These are phyloP conservation scores for Cystoisospora suis DNA, from an alignment of 169 alveolate genomes.

Conservation along the genomic window DNA sequence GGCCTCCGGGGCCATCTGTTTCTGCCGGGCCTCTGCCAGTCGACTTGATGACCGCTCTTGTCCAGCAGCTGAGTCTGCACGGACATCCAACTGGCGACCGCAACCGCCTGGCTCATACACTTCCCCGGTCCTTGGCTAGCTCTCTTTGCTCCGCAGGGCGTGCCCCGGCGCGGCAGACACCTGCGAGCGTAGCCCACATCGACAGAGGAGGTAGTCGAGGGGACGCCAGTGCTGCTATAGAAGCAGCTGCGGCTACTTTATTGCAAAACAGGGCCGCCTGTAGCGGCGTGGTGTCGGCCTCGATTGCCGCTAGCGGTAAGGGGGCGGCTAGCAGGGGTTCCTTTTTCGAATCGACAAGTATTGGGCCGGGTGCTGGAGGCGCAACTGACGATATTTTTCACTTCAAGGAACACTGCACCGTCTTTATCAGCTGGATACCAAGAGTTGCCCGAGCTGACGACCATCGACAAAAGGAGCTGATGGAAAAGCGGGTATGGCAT, in stretches of 20 bases:
- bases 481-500: slow-evolving; percentile 29
- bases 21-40: neutral
- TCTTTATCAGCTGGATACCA: slow-evolving; percentile 60
- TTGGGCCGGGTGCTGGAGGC: neutral
- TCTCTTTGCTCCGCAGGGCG: neutral
- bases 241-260: neutral
- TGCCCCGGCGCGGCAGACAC: too few relatives aligned
- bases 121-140: neutral
- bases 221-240: neutral
- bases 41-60: neutral
- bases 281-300: neutral
- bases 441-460: slow-evolving; percentile 56
- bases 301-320: neutral
- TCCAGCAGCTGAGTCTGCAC: neutral
- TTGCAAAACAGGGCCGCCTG: neutral
- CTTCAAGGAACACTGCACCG: slow-evolving; percentile 31
- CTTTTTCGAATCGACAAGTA: neutral
- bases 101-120: neutral
- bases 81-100: neutral
- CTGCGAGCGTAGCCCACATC: neutral
- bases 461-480: slow-evolving; percentile 27
- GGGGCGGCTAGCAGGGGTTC: neutral
- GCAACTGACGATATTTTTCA: neutral
- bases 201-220: neutral
- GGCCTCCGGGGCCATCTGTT: neutral